phyloP scores from a whole-genome alignment of 1,284 basidiomycete species.

The Sporisorium iseilematis-ciliati region DNA sequence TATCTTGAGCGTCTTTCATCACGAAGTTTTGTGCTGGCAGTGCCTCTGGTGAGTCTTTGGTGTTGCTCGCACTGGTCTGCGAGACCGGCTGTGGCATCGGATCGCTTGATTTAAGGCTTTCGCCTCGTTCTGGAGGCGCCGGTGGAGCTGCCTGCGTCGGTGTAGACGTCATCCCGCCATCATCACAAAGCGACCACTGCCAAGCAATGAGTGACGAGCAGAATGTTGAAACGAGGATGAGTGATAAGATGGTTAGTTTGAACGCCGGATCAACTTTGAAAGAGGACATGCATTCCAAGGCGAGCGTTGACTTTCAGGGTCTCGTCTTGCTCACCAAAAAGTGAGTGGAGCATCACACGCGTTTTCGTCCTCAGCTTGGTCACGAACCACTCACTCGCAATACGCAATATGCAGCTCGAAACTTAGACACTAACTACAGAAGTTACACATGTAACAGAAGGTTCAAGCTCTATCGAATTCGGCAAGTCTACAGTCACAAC shows the following conservation, averaged over 20 bases:
- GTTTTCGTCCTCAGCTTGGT: background rate
- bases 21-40: background rate
- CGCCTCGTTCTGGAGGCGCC: background rate
- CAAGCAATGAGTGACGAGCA: background rate
- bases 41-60: constrained; percentile 1
- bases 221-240: background rate
- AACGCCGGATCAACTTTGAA: background rate
- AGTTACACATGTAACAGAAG: background rate
- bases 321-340: background rate
- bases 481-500: constrained; percentile 9
- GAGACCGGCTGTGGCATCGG: background rate
- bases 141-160: background rate
- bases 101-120: background rate
- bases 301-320: constrained; percentile 7
- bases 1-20: constrained; percentile 1
- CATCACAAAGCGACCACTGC: background rate
- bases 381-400: background rate
- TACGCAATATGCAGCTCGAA: too few species aligned
- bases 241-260: background rate
- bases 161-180: constrained; percentile 10
- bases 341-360: constrained; percentile 8
- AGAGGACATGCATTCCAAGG: background rate
- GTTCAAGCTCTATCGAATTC: background rate
- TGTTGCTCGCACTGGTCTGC: background rate
- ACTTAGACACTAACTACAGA: too few species aligned